Evolutionary conservation across 306 rosid species (phyloP).

Genomic region (Fagus crenata): DNA sequence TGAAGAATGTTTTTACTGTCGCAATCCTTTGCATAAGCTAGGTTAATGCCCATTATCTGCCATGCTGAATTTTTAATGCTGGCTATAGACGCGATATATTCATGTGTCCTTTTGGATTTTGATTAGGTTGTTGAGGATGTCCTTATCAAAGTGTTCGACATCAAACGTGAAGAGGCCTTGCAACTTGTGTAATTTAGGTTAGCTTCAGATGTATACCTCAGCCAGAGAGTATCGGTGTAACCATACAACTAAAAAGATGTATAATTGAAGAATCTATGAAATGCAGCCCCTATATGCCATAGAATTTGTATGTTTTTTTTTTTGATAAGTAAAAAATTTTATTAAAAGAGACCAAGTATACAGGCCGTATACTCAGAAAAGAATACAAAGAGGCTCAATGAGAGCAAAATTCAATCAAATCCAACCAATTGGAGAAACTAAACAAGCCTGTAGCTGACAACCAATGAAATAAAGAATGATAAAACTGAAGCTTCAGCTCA

Average conservation of each 20-base stretch:
- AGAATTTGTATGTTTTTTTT: slow-evolving; percentile 9
- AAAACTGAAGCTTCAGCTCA: no score
- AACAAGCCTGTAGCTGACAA: no score
- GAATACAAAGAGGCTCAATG: no score
- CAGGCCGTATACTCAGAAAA: no score
- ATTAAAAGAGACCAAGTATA: no score
- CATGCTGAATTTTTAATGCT: background rate
- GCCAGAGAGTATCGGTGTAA: slow-evolving; percentile 22
- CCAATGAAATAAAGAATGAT: no score
- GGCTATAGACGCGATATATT: slow-evolving; percentile 3
- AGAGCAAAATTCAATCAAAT: no score
- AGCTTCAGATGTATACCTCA: background rate
- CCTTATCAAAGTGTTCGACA: slow-evolving; percentile 75
- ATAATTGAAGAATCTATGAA: slow-evolving; percentile 12
- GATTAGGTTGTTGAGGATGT: slow-evolving; percentile 81
- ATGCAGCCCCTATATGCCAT: slow-evolving; percentile 18
- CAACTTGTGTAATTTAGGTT: slow-evolving; percentile 45
- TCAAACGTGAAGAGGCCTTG: slow-evolving; percentile 78
- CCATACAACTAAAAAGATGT: slow-evolving; percentile 29
- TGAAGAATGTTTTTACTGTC: background rate
- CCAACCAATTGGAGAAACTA: no score
- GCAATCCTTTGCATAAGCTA: background rate
- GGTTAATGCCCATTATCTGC: background rate
- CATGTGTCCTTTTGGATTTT: slow-evolving; percentile 2
- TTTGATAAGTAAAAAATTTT: no score